phyloP scores from a whole-genome alignment of 352 stramenopile genomes.

The Halophytophthora batemanensis region DNA sequence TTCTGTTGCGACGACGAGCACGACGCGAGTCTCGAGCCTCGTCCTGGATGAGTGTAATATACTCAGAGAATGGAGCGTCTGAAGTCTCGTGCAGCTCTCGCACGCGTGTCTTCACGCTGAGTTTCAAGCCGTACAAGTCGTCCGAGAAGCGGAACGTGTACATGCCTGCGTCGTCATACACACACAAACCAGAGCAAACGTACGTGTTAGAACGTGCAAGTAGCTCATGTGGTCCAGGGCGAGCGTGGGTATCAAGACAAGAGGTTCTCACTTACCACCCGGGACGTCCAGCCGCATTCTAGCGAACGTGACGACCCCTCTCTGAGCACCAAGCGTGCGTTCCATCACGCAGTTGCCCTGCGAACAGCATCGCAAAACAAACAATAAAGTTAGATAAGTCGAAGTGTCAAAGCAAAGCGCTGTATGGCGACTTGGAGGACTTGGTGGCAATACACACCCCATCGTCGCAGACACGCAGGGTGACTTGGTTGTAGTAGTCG shows the following conservation, averaged over 20 bases:
- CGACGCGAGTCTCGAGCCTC: constrained; percentile 27
- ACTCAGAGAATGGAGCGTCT: constrained; percentile 32
- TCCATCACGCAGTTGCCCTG: constrained; percentile 62
- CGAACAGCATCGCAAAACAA: constrained; percentile 1
- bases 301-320: constrained; percentile 58
- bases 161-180: too few species aligned
- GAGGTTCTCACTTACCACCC: constrained; percentile 37
- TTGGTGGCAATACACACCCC: constrained; percentile 28
- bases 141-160: constrained; percentile 75
- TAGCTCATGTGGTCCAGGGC: constrained; percentile 5
- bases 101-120: constrained; percentile 52
- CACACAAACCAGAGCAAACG: too few species aligned
- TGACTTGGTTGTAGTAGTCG: constrained; percentile 67
- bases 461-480: constrained; percentile 49
- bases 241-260: constrained; percentile 1
- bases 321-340: constrained; percentile 39
- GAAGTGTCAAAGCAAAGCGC: not conserved
- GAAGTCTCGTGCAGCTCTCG: constrained; percentile 42
- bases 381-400: not conserved
- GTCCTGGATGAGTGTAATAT: constrained; percentile 29
- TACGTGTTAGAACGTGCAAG: too few species aligned
- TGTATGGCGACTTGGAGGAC: too few species aligned
- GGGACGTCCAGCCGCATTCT: constrained; percentile 62
- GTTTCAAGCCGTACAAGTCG: constrained; percentile 50
- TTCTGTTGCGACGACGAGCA: constrained; percentile 16